These are phyloP conservation scores for Termitomyces heimii DNA, from an alignment of 768 basidiomycete species.

Conservation along the genomic window DNA sequence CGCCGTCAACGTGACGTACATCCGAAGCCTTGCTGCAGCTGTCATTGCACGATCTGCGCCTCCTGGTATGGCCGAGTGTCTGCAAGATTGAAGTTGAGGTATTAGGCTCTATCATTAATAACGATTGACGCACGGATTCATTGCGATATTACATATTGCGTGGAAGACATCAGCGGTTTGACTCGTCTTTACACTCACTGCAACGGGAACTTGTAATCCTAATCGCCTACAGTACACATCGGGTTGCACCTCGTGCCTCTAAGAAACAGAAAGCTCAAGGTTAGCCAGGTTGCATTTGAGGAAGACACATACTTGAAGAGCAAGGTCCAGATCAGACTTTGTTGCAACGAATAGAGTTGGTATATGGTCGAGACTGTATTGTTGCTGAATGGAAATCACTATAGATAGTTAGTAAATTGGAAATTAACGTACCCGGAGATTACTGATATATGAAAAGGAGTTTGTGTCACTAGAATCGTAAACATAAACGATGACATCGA, in stretches of 20 bases:
- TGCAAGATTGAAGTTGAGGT: conserved; percentile 19
- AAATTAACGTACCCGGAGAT: conserved; percentile 62
- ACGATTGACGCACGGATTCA: conserved; percentile 70
- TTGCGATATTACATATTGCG: conserved; percentile 75
- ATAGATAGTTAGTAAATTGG: background rate
- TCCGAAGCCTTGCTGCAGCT: conserved; percentile 59
- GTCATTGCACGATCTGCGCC: conserved; percentile 78
- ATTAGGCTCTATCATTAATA: background rate
- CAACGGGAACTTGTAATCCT: conserved; percentile 88
- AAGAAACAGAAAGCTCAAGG: conserved; percentile 9
- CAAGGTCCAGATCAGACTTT: conserved; percentile 95
- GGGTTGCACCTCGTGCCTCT: conserved; percentile 98
- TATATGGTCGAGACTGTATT: conserved; percentile 92
- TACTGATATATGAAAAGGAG: conserved; percentile 97
- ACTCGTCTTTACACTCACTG: conserved; percentile 84
- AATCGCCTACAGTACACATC: conserved; percentile 93
- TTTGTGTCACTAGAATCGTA: conserved; percentile 98
- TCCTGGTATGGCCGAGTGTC: conserved; percentile 68
- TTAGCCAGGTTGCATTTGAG: background rate
- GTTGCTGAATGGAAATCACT: conserved; percentile 61
- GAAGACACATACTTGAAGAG: conserved; percentile 65
- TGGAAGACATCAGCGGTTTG: conserved; percentile 87
- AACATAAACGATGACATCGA: conserved; percentile 93
- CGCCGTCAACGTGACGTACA: conserved; percentile 69
- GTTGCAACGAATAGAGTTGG: conserved; percentile 98